Evolutionary conservation across 2,329 filamentous ascomycete species (phyloP), one percentile per base, ranked within the genome.

Genomic region (Seiridium unicorne): DNA sequence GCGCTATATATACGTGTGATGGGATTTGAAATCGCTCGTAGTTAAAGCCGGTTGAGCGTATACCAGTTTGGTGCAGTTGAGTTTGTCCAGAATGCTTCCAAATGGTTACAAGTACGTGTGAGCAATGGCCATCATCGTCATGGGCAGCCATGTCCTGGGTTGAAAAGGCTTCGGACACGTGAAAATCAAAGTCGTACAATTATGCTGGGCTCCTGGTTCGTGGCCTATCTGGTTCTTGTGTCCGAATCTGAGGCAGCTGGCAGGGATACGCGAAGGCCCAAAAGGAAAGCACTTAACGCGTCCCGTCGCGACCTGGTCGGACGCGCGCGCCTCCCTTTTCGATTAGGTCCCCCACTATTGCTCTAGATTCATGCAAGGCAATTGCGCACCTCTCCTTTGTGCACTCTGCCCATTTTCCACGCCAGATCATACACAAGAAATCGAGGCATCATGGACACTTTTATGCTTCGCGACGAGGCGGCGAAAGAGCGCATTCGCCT

Each of bases 391-490:
- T 55, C 36, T 55, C 13, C 38, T 44, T 31, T 44, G 51, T 34
- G 36, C 38, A 55, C 35, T 42, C 38, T 55, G 51, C 51, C 51
- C 35, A 26, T 9, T 18, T 44, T 42, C 51, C 40, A 32, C 26
- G 34, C 51, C 51, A 42, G 8, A n/a, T 6, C 44, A 26, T 42
- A 38, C 35, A 10, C 55, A 9, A 49, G 46, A 32, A 42, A 38
- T 49, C n/a, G 44, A 60, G 61, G 60, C 74, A 77, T 62, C 64
- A 93, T 95, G 90, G 90, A 93, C 68, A 84, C 81, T 62, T 80
- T 86, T 67, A 87, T 90, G 79, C 85, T 96, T 69, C 87, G 89
- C 76, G 93, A 97, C 82, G 91, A 95, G 76, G 92, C 89, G 66
- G 88, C 89, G 69, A 85, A 87, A 68, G 89, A 96, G 79, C 91